Evolutionary conservation across 1,284 basidiomycete species (phyloP), one percentile per base, ranked within the genome.

Genomic region (Tilletia setariae): DNA sequence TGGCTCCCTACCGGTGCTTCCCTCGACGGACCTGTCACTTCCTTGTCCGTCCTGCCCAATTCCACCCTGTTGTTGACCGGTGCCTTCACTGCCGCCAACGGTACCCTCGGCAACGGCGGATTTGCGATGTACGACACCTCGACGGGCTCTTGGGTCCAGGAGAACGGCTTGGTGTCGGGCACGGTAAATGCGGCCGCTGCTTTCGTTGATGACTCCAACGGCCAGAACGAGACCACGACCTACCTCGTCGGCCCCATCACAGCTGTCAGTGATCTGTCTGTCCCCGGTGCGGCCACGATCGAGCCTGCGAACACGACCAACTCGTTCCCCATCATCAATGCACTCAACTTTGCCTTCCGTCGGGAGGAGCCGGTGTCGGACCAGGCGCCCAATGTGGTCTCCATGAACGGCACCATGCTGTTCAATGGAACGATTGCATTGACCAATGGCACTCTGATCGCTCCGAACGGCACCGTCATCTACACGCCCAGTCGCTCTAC

Each of bases 1-100:
- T 98, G 94, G 93, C 84, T 84, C 1, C 75, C 90, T 1, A 84
- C 98, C 2, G 87, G 85, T 4, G 88, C 86, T 59, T 95, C 94
- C 42, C 85, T 96, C 7, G 87, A 94, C 71, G 93, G 93, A 1
- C 80, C 83, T 0, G 92, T 96, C 11, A 84, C 86, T 19, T 63
- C 70, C 3, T 86, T 86, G 35, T 84, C 95, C 28, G 84, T 86
- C 19, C 78, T 90, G 43, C 82, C 84, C 28, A 83, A 86, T 63
- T 83, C 83, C 21, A 85, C 87, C 62, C 70, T 95, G 9, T 85
- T 90, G 59, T 86, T 93, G 1, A 87, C 87, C 0, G 93, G 93
- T 4, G 89, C 88, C 77, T 94, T 97, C 83, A 89, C 89, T 1
- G 84, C 85, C 56, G 81, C 88, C 71, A 77, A 72, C 16, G 70